A percentile compares a stretch with the other conserved stretches of the same genome.
Conservation (phyloP, 768 basidiomycete species). For the Melanogaster broomeanus region DNA sequence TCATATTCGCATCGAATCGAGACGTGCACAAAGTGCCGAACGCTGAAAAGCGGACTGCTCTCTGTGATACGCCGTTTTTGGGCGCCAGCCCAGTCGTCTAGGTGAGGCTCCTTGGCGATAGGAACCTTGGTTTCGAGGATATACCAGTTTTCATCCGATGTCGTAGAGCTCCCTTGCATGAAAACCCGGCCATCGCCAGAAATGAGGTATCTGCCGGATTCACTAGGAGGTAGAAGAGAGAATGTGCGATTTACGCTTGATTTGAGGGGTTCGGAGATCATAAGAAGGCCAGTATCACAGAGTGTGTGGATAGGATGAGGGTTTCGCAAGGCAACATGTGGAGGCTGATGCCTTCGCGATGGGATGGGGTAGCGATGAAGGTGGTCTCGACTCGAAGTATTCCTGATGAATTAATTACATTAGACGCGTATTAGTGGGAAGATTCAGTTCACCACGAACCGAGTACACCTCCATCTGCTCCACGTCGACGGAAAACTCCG, state of each 20-base stretch:
- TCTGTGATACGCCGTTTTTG: conserved; percentile 43
- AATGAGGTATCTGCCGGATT: conserved; percentile 50
- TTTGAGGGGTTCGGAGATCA: conserved; percentile 13
- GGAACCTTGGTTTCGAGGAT: conserved; percentile 21
- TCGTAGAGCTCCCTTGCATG: conserved; percentile 23
- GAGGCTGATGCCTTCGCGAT: conserved; percentile 59
- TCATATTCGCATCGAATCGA: conserved; percentile 60
- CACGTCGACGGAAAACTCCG: conserved; percentile 56
- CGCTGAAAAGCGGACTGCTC: conserved; percentile 55
- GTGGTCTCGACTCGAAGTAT: conserved; percentile 42
- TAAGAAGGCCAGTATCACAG: conserved; percentile 45
- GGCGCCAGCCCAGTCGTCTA: conserved; percentile 31
- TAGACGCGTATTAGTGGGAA: conserved; percentile 5
- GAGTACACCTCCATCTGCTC: conserved; percentile 66
- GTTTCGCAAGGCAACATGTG: conserved; percentile 53
- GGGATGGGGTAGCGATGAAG: conserved; percentile 57
- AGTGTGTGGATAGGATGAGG: conserved; percentile 53
- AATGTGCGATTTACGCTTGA: conserved; percentile 37
- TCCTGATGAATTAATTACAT: conserved; percentile 33
- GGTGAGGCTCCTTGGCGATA: conserved; percentile 11
- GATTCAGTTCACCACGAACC: conserved; percentile 43
- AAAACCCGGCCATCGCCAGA: conserved; percentile 54
- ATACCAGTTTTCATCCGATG: conserved; percentile 28
- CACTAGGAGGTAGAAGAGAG: conserved; percentile 49
- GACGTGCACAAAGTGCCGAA: conserved; percentile 55